Conservation (phyloP, 768 basidiomycete species). For the Candolleomyces eurysporus region DNA sequence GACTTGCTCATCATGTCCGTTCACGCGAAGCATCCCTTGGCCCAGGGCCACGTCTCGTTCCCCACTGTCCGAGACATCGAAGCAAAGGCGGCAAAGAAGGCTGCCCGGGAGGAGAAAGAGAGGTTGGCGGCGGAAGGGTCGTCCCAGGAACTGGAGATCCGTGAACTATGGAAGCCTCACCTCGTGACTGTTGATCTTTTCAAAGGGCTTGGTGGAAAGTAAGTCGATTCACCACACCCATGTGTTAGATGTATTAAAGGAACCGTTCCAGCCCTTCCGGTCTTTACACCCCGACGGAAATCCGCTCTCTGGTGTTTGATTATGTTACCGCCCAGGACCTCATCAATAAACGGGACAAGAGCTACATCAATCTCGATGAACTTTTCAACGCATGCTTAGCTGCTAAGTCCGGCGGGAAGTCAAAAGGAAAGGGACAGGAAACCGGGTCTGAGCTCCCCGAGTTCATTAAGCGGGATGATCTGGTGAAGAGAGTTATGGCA, state of each 20-base stretch:
- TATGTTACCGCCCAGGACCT: slow-evolving; percentile 65
- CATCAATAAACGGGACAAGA: slow-evolving; percentile 62
- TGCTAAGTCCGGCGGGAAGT: slow-evolving; percentile 31
- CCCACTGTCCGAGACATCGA: slow-evolving; percentile 69
- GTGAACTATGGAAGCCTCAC: slow-evolving; percentile 77
- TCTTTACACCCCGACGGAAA: slow-evolving; percentile 55
- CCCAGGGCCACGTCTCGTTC: slow-evolving; percentile 49
- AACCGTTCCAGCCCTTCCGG: slow-evolving; percentile 41
- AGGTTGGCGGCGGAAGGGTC: slow-evolving; percentile 32
- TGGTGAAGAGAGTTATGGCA: slow-evolving; percentile 48
- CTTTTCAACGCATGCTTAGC: slow-evolving; percentile 35
- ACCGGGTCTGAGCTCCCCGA: slow-evolving; percentile 25
- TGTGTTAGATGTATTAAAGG: background rate
- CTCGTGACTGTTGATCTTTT: slow-evolving; percentile 57
- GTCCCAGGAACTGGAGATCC: slow-evolving; percentile 52
- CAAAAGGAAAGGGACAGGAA: slow-evolving; percentile 26
- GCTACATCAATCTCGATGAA: slow-evolving; percentile 69
- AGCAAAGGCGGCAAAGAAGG: slow-evolving; percentile 57
- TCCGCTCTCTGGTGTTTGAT: slow-evolving; percentile 54
- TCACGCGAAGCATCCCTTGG: slow-evolving; percentile 53
- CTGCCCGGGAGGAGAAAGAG: slow-evolving; percentile 45
- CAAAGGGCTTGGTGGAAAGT: slow-evolving; percentile 62
- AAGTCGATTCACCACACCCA: slow-evolving; percentile 21
- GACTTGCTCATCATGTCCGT: slow-evolving; percentile 57
- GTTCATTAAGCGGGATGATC: slow-evolving; percentile 67